A percentile compares a stretch with the other conserved stretches of the same genome.
Evolutionary conservation across 2,329 filamentous ascomycete species (phyloP).

Genomic region (Neonectria ditissima): DNA sequence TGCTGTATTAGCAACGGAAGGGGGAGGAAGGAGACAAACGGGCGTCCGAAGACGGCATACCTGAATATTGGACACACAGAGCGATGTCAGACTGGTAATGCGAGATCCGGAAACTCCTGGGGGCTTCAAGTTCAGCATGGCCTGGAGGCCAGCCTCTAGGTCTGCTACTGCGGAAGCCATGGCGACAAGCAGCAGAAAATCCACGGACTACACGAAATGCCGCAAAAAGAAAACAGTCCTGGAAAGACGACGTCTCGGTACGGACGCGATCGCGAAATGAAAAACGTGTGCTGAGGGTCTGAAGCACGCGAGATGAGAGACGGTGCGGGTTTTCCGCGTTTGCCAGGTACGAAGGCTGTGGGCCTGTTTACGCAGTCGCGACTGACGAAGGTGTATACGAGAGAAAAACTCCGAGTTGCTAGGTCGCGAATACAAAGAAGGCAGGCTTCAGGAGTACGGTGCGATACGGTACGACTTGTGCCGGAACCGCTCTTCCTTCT

Average conservation of each 20-base stretch:
- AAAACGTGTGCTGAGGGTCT: slow-evolving; percentile 29
- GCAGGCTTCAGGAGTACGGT: slow-evolving; percentile 44
- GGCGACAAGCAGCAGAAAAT: slow-evolving; percentile 43
- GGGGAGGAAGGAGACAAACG: slow-evolving; percentile 3
- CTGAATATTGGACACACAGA: slow-evolving; percentile 92
- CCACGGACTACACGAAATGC: slow-evolving; percentile 40
- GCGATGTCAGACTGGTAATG: slow-evolving; percentile 85
- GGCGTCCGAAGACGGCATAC: slow-evolving; percentile 61
- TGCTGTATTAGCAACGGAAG: slow-evolving; percentile 35
- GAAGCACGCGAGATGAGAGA: slow-evolving; percentile 34
- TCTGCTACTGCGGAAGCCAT: slow-evolving; percentile 91
- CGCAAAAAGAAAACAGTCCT: slow-evolving; percentile 33
- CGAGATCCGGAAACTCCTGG: slow-evolving; percentile 95
- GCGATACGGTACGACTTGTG: slow-evolving; percentile 41
- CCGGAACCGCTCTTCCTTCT: slow-evolving; percentile 43
- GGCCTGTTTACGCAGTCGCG: slow-evolving; percentile 45
- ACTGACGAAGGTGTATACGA: slow-evolving; percentile 43
- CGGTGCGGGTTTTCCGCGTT: slow-evolving; percentile 31
- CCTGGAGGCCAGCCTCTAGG: slow-evolving; percentile 89
- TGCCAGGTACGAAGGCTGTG: slow-evolving; percentile 40
- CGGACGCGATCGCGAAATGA: slow-evolving; percentile 29
- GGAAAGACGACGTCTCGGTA: slow-evolving; percentile 17
- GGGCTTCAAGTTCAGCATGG: slow-evolving; percentile 90
- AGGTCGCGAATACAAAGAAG: slow-evolving; percentile 42
- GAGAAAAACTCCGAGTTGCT: slow-evolving; percentile 27